Evolutionary conservation across 352 stramenopile species (phyloP), one percentile per base, ranked within the genome.

Genomic region (Plasmopara muralis): DNA sequence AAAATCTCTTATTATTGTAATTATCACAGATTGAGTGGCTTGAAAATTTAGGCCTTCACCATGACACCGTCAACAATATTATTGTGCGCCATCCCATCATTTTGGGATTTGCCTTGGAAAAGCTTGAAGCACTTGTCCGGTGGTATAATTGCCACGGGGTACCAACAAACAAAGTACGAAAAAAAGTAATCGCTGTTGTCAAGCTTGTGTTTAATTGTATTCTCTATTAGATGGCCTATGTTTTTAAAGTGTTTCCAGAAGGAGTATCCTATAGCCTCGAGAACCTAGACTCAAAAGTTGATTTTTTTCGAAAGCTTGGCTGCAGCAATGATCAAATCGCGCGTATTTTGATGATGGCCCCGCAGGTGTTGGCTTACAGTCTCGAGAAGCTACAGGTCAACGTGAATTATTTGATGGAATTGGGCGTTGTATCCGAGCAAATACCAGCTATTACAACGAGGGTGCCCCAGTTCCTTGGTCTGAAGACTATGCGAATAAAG

Each of bases 171-270:
- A 77, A 73, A 53, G 67, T 77, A 37, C 20, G 57, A 46, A 13
- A 6, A 2, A 40, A 2, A 10, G 46, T 50, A 9, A 5, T 55
- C 20, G n/a, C 15, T 60, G 5, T 25, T 34, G 14, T 48, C 13
- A 18, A 20, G 15, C 10, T 35, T 56, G 31, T 38, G 16, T 14
- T 13, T 28, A 6, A 37, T 14, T 55, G 15, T 39, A 18, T 18
- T 2, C 4, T 47, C 12, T 31, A 37, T 13, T 28, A 87, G 77
- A 66, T 87, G 13, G 45, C 63, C n/a, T 87, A 80, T 55, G 34
- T 85, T 18, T 68, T 83, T 38, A 63, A 55, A 9, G 52, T 83
- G 14, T 83, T 81, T 53, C 77, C 77, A 0, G 60, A 73, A 20
- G 64, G 45, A 13, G 41, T 62, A 15, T 73, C 62, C 5, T 62